A percentile compares a stretch with the other conserved stretches of the same genome.
Evolutionary conservation across 305 asterid species (phyloP).

Genomic region (Fraxinus xanthoxyloides): DNA sequence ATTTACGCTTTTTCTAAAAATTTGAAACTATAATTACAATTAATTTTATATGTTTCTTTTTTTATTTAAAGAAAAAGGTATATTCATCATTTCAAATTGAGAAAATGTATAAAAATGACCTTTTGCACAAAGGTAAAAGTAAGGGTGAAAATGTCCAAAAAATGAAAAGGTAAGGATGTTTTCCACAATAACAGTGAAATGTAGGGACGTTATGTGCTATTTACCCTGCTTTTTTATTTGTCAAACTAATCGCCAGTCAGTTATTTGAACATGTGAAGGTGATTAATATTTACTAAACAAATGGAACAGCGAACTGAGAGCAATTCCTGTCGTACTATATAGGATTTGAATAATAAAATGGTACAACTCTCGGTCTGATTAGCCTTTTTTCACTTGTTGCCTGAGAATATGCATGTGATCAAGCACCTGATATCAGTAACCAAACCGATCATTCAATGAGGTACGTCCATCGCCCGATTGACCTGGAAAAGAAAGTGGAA

Average conservation of each 20-base stretch:
- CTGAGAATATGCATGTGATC: not conserved
- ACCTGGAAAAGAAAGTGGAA: constrained; percentile 41
- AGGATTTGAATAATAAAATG: not conserved
- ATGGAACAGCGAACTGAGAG: not conserved
- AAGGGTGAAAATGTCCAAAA: no score
- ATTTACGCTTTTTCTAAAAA: no score
- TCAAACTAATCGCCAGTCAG: not conserved
- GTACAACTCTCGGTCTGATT: not conserved
- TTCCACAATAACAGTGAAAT: no score
- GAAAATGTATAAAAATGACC: no score
- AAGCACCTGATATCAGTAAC: constrained; percentile 42
- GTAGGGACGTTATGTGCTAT: no score
- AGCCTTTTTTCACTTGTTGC: not conserved
- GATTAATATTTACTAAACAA: not conserved
- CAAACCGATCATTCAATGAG: constrained; percentile 81
- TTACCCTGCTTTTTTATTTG: not conserved
- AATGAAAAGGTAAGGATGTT: no score
- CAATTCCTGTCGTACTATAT: not conserved
- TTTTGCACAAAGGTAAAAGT: no score
- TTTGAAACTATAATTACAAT: no score
- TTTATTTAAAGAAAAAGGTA: no score
- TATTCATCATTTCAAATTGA: no score
- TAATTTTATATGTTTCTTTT: no score
- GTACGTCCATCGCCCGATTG: constrained; percentile 98
- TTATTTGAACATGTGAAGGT: not conserved